Percentiles rank a stretch among this genome's conserved stretches.
Evolutionary conservation across 164 flowering plant genomes (phyloP).

Genomic region (Amborella trichopoda): DNA sequence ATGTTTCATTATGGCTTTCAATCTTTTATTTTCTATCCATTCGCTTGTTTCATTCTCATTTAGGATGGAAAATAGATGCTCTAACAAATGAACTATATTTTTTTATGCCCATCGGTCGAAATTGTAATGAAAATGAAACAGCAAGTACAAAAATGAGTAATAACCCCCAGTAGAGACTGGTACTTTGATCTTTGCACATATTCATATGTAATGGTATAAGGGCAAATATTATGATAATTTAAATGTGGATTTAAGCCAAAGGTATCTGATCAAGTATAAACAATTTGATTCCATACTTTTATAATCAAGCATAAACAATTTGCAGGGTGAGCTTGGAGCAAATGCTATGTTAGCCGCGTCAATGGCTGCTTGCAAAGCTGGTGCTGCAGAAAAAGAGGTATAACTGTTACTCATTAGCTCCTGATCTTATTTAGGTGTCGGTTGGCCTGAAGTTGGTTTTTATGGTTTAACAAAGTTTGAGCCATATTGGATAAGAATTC

Average conservation of each 20-base stretch:
- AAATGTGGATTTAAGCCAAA: background rate
- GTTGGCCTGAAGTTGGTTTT: background rate
- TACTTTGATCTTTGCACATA: no score
- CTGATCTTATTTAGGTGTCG: background rate
- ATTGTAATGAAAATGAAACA: no score
- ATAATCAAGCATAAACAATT: no score
- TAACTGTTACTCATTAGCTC: constrained; percentile 7
- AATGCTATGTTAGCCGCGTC: constrained; percentile 84
- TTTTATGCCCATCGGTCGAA: no score
- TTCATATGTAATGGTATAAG: no score
- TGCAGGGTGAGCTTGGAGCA: constrained; percentile 76
- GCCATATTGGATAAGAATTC: background rate
- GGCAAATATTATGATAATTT: no score
- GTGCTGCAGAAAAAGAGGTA: constrained; percentile 98
- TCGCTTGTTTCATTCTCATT: background rate
- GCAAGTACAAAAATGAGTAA: no score
- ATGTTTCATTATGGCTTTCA: background rate
- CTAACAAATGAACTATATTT: no score
- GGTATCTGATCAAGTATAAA: no score
- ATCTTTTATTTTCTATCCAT: background rate
- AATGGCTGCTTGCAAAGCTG: constrained; percentile 98
- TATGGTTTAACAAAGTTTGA: constrained; percentile 1
- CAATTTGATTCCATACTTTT: no score
- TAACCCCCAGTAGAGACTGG: no score
- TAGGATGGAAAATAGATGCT: background rate